Evolutionary conservation across 1,284 basidiomycete genomes (phyloP).

Genomic region (Leccinum subrobustum): DNA sequence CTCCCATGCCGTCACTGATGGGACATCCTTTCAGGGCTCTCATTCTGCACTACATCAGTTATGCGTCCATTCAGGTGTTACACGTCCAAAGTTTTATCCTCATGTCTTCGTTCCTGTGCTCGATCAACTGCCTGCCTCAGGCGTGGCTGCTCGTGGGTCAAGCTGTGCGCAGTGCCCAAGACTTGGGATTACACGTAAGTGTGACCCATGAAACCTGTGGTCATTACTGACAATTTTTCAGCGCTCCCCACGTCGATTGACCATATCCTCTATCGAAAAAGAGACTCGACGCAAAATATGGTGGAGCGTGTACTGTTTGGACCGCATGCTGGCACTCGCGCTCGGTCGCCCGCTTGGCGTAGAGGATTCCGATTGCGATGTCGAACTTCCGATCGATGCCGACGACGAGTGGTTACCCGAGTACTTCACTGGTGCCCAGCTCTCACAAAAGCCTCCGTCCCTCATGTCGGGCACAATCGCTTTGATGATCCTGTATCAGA

Average conservation of each 20-base stretch:
- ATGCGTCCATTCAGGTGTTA: conserved; percentile 73
- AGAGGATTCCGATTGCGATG: conserved; percentile 80
- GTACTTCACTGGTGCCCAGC: conserved; percentile 63
- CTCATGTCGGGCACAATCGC: conserved; percentile 81
- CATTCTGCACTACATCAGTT: conserved; percentile 86
- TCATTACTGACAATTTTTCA: conserved; percentile 35
- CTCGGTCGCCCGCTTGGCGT: conserved; percentile 79
- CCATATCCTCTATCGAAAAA: conserved; percentile 73
- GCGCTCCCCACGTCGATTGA: conserved; percentile 78
- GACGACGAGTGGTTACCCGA: conserved; percentile 76
- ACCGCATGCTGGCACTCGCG: conserved; percentile 86
- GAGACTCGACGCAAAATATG: conserved; percentile 86
- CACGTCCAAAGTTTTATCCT: conserved; percentile 89
- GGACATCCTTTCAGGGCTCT: conserved; percentile 56
- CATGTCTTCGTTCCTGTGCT: conserved; percentile 85
- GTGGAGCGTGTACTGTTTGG: conserved; percentile 88
- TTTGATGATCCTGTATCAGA: conserved; percentile 76
- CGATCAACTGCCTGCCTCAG: conserved; percentile 87
- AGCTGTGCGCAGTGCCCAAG: conserved; percentile 82
- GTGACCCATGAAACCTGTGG: not conserved
- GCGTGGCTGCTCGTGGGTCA: conserved; percentile 89
- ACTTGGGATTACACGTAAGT: conserved; percentile 85
- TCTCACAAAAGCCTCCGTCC: conserved; percentile 55
- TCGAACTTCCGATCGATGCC: conserved; percentile 75
- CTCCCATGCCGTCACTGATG: conserved; percentile 4